Conservation (phyloP, 2,329 filamentous ascomycete species). For the Zymoseptoria tritici region DNA sequence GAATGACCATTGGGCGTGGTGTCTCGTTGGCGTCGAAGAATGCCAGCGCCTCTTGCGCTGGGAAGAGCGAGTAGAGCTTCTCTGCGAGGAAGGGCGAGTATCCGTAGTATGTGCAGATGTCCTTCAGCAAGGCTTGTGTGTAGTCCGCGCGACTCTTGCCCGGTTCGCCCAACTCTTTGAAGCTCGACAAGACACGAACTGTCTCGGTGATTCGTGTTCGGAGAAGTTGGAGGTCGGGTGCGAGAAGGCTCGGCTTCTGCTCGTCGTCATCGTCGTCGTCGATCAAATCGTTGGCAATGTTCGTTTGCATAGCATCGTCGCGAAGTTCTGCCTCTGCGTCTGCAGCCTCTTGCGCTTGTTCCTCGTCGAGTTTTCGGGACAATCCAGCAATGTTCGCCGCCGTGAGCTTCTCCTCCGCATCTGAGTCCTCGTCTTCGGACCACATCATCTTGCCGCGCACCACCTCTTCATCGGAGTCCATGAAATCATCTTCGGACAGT, state of each 20-base stretch:
- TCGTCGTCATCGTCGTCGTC: constrained; percentile 55
- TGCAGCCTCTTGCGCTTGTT: constrained; percentile 69
- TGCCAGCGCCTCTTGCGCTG: constrained; percentile 86
- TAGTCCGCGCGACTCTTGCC: constrained; percentile 83
- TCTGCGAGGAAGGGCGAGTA: constrained; percentile 93
- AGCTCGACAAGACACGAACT: constrained; percentile 82
- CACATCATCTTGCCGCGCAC: constrained; percentile 67
- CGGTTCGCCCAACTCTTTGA: constrained; percentile 71
- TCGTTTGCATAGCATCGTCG: constrained; percentile 81
- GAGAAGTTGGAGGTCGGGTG: constrained; percentile 83
- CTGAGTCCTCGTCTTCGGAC: constrained; percentile 86
- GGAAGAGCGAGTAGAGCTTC: constrained; percentile 89
- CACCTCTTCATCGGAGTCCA: constrained; percentile 60
- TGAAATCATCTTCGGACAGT: constrained; percentile 36
- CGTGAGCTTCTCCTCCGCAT: constrained; percentile 82
- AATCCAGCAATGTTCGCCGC: constrained; percentile 94
- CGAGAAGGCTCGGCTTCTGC: constrained; percentile 54
- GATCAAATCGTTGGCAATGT: constrained; percentile 70
- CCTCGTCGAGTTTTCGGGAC: constrained; percentile 72
- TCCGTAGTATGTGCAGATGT: constrained; percentile 93
- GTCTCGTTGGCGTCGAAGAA: constrained; percentile 99
- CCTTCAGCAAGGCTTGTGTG: constrained; percentile 74
- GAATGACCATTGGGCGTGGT: constrained; percentile 84
- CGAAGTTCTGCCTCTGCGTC: constrained; percentile 80
- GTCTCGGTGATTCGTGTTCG: constrained; percentile 87